Evolutionary conservation across 805 yeast species (phyloP), one percentile per base, ranked within the genome.

Genomic region (Candida pseudofarinosa): DNA sequence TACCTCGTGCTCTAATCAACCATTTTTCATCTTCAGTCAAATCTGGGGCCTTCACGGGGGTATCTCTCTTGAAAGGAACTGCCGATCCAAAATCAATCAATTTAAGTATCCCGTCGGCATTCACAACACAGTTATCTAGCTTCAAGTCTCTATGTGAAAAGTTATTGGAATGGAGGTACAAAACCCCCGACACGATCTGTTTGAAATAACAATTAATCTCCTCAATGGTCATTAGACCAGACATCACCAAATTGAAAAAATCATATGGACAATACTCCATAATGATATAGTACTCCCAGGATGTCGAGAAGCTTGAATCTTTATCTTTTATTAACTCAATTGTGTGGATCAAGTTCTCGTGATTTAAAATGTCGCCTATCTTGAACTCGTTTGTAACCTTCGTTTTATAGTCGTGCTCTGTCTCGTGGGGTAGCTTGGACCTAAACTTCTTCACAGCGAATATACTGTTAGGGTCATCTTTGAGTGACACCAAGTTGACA

Each of bases 191-290:
- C 26, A 82, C 66, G 48, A 91, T 78, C 63, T 91, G 98, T 54
- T 77, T 83, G 60, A 89, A 86, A 56, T 88, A 88, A 60, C 97
- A 89, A 40, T 72, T 75, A 3, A 84, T 73, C 62, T 90, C 97
- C 19, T 74, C 69, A 30, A 73, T 70, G 13, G 79, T 67, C 89
- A 89, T 82, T 43, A 81, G 64, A 2, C 91, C 95, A 35, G 86
- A 76, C 97, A 91, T 91, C 26, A 91, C 97, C 41, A 91, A 74
- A 36, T 93, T 87, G 63, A 91, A 91, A 57, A 91, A 88, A 65
- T 91, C 99, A 60, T 76, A 88, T 1, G 88, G 91, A 42, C 95
- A 86, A 60, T 84, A 91, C 59, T 91, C 97, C 96, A 93, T 90
- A 30, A 91, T 85, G 48, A 91, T 86, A 44, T 77, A 76, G 56